Conservation (phyloP, 257 asterid species). For the Solanum chiquidenum region DNA sequence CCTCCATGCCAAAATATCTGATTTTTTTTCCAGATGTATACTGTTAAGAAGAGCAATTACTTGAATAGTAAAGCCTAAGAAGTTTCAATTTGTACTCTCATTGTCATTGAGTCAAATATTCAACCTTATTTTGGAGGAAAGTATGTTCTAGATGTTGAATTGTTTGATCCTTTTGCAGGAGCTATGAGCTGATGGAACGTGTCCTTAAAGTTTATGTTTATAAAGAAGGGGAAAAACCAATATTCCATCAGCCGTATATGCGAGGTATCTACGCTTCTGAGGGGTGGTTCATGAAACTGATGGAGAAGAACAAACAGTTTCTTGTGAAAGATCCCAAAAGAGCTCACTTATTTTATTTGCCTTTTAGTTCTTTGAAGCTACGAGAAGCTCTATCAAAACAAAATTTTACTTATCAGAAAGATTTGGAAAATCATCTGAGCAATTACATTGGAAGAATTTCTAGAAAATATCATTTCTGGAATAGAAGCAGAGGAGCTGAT, state of each 20-base stretch:
- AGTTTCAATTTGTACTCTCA: neutral
- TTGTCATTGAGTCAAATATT: neutral
- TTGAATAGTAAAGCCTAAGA: neutral
- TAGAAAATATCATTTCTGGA: conserved; percentile 43
- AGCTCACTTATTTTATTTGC: conserved; percentile 50
- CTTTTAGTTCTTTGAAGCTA: conserved; percentile 43
- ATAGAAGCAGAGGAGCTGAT: conserved; percentile 45
- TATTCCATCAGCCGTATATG: conserved; percentile 40
- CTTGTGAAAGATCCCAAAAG: conserved; percentile 34
- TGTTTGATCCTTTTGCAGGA: conserved; percentile 30
- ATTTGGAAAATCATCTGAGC: conserved; percentile 23
- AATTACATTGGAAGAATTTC: conserved; percentile 24
- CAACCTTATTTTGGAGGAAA: neutral
- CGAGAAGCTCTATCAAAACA: conserved; percentile 12
- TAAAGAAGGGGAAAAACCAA: conserved; percentile 50
- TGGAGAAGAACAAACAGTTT: conserved; percentile 40
- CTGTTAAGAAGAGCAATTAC: neutral
- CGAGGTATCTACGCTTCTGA: conserved; percentile 58
- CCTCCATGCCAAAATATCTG: neutral
- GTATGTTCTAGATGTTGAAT: neutral
- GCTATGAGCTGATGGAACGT: conserved; percentile 50
- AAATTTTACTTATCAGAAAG: conserved; percentile 12
- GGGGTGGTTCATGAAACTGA: conserved; percentile 66
- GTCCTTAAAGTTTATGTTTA: conserved; percentile 44
- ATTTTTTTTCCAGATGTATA: neutral